phyloP scores from a whole-genome alignment of 768 basidiomycete species.

The Psilocybe azurescens region DNA sequence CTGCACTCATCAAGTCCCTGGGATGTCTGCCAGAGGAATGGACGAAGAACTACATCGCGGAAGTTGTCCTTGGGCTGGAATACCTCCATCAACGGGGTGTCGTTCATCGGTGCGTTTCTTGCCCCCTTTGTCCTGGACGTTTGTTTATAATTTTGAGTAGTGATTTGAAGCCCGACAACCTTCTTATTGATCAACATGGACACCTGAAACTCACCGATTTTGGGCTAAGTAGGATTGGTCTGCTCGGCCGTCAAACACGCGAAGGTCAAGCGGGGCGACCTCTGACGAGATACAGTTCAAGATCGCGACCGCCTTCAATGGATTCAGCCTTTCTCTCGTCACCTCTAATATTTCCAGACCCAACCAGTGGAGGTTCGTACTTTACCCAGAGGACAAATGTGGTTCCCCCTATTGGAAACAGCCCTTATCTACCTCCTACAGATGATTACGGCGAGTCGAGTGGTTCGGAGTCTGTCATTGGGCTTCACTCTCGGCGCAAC shows the following conservation, averaged over 20 bases:
- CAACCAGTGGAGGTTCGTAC: slow-evolving; percentile 73
- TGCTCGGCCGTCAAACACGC: slow-evolving; percentile 95
- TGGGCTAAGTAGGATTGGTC: slow-evolving; percentile 94
- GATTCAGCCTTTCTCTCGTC: slow-evolving; percentile 83
- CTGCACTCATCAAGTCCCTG: slow-evolving; percentile 94
- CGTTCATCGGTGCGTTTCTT: slow-evolving; percentile 84
- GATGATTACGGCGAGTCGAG: slow-evolving; percentile 91
- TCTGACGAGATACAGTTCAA: slow-evolving; percentile 61
- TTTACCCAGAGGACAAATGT: slow-evolving; percentile 72
- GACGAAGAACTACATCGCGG: slow-evolving; percentile 96
- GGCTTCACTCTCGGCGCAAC: slow-evolving; percentile 55
- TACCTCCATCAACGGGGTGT: slow-evolving; percentile 96
- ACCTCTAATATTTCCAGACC: slow-evolving; percentile 67
- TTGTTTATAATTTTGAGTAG: slow-evolving; percentile 46
- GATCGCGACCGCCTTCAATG: slow-evolving; percentile 83
- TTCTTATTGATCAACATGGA: slow-evolving; percentile 95
- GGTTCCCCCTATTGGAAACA: slow-evolving; percentile 62
- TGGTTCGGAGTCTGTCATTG: slow-evolving; percentile 75
- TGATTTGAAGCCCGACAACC: slow-evolving; percentile 97
- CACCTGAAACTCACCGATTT: slow-evolving; percentile 99
- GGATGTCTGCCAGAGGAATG: slow-evolving; percentile 95
- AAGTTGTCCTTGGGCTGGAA: slow-evolving; percentile 93
- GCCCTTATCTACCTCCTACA: slow-evolving; percentile 70
- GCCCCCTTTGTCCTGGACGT: background rate
- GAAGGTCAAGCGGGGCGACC: slow-evolving; percentile 60